Conservation (phyloP, 2,329 filamentous ascomycete species). For the Fusarium liriodendri region DNA sequence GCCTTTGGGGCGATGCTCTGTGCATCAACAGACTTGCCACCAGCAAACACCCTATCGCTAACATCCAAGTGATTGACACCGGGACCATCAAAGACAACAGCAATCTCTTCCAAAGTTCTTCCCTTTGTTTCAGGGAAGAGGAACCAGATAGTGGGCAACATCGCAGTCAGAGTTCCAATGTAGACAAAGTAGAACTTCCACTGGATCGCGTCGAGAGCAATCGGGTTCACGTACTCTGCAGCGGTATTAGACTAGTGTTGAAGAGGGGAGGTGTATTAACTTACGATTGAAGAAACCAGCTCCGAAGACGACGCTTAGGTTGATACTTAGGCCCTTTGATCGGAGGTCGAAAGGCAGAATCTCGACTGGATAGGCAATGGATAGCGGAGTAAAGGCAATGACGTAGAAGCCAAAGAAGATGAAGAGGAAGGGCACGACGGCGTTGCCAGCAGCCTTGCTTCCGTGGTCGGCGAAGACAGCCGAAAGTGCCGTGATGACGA, state of each 20-base stretch:
- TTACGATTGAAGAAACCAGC: conserved; percentile 22
- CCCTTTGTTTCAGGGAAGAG: conserved; percentile 31
- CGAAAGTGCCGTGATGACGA: conserved; percentile 12
- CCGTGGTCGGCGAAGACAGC: conserved; percentile 12
- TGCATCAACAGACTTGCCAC: conserved; percentile 10
- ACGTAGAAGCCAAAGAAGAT: conserved; percentile 31
- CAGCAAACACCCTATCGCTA: neutral
- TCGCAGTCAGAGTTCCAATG: conserved; percentile 7
- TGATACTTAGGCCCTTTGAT: conserved; percentile 26
- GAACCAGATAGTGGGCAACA: conserved; percentile 19
- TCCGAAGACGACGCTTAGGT: conserved; percentile 14
- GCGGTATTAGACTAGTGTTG: neutral
- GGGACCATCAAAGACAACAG: conserved; percentile 13
- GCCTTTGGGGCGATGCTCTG: neutral
- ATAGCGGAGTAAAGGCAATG: conserved; percentile 19
- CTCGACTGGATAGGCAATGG: conserved; percentile 22
- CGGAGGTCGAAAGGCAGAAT: conserved; percentile 22
- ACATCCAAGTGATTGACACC: neutral
- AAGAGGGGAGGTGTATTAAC: rapidly evolving
- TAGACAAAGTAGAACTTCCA: conserved; percentile 34
- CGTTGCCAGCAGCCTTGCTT: conserved; percentile 6
- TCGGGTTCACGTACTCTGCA: conserved; percentile 27
- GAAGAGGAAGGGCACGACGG: conserved; percentile 22
- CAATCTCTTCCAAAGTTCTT: conserved; percentile 27
- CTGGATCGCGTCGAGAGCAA: conserved; percentile 19